A percentile compares a stretch with the other conserved stretches of the same genome.
Evolutionary conservation across 345 rosid genomes (phyloP).

Genomic region (Hibiscus syriacus): DNA sequence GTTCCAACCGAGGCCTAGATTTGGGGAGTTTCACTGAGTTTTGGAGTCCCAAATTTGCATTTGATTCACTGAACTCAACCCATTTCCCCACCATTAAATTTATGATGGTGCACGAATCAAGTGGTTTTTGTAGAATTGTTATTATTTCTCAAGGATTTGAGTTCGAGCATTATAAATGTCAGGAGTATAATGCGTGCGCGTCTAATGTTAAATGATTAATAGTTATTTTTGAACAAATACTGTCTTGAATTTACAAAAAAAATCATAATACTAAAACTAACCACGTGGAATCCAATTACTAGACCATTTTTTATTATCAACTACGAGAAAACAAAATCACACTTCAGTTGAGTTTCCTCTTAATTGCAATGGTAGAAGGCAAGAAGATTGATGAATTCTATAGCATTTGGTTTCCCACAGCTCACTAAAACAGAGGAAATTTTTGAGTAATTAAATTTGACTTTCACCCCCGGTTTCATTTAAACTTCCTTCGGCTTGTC

Average conservation of each 20-base stretch:
- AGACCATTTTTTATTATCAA: slow-evolving; percentile 17
- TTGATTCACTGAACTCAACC: slow-evolving; percentile 33
- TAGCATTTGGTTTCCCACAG: slow-evolving; percentile 32
- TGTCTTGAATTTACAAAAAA: too few species aligned
- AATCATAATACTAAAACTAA: too few species aligned
- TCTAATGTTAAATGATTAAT: too few species aligned
- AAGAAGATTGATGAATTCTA: slow-evolving; percentile 42
- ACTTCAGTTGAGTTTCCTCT: neutral
- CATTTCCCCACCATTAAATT: slow-evolving; percentile 20
- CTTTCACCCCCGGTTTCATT: slow-evolving; percentile 25
- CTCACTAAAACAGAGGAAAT: slow-evolving; percentile 27
- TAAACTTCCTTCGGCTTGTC: slow-evolving; percentile 2
- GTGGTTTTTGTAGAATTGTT: too few species aligned
- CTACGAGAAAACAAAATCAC: slow-evolving; percentile 1
- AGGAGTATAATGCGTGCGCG: too few species aligned
- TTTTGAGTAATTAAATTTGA: slow-evolving; percentile 25
- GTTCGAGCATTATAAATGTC: too few species aligned
- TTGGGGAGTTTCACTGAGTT: slow-evolving; percentile 51
- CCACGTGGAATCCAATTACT: slow-evolving; percentile 20
- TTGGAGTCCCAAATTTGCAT: slow-evolving; percentile 47
- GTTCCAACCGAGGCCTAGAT: slow-evolving; percentile 39
- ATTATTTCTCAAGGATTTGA: too few species aligned
- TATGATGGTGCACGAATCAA: too few species aligned
- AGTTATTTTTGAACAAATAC: too few species aligned
- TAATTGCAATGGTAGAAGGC: slow-evolving; percentile 15